Evolutionary conservation across 345 rosid species (phyloP).

Genomic region (Moringa oleifera): DNA sequence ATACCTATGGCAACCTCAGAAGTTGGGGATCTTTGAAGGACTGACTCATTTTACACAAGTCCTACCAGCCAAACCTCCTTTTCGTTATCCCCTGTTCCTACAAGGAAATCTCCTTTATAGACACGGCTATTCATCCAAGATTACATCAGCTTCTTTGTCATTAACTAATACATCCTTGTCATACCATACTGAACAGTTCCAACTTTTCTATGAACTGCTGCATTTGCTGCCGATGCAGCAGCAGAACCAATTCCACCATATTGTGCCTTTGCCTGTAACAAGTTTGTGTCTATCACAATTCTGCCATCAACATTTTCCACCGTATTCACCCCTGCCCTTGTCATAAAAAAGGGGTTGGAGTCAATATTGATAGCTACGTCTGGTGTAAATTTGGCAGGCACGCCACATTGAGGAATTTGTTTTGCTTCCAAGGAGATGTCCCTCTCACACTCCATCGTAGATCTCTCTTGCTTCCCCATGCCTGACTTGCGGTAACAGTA

Average conservation of each 20-base stretch:
- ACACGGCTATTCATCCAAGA: no score
- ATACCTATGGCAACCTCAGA: slow-evolving; percentile 3
- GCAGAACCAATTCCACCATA: slow-evolving; percentile 55
- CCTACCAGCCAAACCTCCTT: background rate
- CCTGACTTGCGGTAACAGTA: slow-evolving; percentile 32
- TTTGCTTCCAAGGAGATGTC: slow-evolving; percentile 42
- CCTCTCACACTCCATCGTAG: slow-evolving; percentile 40
- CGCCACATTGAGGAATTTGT: slow-evolving; percentile 48
- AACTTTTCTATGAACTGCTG: slow-evolving; percentile 57
- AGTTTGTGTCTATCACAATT: slow-evolving; percentile 50
- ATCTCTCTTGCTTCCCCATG: slow-evolving; percentile 54
- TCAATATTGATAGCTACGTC: slow-evolving; percentile 80
- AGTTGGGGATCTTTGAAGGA: background rate
- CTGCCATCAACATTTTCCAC: slow-evolving; percentile 49
- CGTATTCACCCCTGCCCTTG: slow-evolving; percentile 52
- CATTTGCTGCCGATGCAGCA: slow-evolving; percentile 32
- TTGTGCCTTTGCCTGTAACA: slow-evolving; percentile 52
- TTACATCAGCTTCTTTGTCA: background rate
- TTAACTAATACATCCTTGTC: slow-evolving; percentile 61
- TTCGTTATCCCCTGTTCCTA: background rate
- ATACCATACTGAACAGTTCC: slow-evolving; percentile 70
- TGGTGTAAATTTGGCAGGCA: slow-evolving; percentile 47
- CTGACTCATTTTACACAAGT: slow-evolving; percentile 17
- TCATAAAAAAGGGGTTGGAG: slow-evolving; percentile 69
- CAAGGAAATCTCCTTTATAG: no score